A percentile compares a stretch with the other conserved stretches of the same genome.
Evolutionary conservation across 139 green algal genomes (phyloP).

Genomic region (Gonium pectorale): DNA sequence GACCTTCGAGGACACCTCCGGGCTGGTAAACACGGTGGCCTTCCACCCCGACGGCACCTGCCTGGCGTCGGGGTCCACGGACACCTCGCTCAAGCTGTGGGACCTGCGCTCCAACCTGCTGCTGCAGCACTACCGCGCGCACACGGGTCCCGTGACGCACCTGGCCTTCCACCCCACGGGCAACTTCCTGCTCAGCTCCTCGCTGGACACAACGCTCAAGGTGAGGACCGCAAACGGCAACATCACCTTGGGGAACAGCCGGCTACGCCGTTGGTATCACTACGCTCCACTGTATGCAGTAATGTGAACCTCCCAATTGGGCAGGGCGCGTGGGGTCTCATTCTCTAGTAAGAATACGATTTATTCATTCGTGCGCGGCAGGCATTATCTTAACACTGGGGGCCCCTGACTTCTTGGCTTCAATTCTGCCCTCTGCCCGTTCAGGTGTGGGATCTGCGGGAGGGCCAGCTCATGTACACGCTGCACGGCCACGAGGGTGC

Average conservation of each 20-base stretch:
- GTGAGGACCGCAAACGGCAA: too few species aligned
- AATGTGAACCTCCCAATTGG: too few species aligned
- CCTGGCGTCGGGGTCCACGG: slow-evolving; percentile 71
- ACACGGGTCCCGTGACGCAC: slow-evolving; percentile 78
- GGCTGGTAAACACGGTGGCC: slow-evolving; percentile 69
- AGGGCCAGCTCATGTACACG: slow-evolving; percentile 92
- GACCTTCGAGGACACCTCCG: slow-evolving; percentile 48
- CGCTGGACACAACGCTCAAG: slow-evolving; percentile 87
- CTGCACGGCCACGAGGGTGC: slow-evolving; percentile 91
- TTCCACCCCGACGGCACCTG: slow-evolving; percentile 93
- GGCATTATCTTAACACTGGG: slow-evolving; percentile 24
- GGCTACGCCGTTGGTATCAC: too few species aligned
- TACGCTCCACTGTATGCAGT: too few species aligned
- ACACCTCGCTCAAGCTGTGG: slow-evolving; percentile 84
- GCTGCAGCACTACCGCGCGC: slow-evolving; percentile 86
- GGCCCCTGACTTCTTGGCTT: background rate
- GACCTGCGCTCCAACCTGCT: slow-evolving; percentile 79
- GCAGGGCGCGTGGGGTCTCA: too few species aligned
- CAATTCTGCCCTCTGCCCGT: background rate
- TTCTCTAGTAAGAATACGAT: too few species aligned
- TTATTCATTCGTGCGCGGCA: too few species aligned
- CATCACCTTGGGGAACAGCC: too few species aligned
- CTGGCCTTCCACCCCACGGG: slow-evolving; percentile 82
- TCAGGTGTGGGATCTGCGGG: slow-evolving; percentile 89
- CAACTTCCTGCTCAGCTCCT: slow-evolving; percentile 86